Percentiles rank a stretch among this genome's conserved stretches.
Evolutionary conservation across 106 monocot genomes (phyloP).

Genomic region (Dendrobium huoshanense): DNA sequence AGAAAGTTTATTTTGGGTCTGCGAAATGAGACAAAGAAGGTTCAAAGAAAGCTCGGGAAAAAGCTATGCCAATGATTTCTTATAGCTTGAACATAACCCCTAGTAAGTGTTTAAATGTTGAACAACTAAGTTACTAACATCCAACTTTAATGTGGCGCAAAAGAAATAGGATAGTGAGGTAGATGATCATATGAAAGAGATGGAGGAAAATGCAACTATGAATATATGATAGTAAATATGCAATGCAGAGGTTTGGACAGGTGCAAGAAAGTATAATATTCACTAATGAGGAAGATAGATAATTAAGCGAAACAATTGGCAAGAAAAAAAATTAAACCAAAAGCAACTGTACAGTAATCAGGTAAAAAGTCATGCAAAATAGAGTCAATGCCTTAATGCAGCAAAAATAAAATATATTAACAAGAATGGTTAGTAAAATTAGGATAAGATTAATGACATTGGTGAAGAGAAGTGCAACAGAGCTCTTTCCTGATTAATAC

Average conservation of each 20-base stretch:
- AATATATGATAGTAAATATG: not conserved
- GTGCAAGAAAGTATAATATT: not conserved
- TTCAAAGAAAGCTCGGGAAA: not conserved
- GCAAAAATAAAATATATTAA: not conserved
- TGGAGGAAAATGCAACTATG: not conserved
- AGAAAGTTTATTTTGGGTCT: not conserved
- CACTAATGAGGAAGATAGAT: not conserved
- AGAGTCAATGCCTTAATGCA: not conserved
- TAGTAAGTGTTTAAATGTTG: not conserved
- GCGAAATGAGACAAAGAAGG: not conserved
- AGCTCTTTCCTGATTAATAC: constrained; percentile 21
- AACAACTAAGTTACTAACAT: not conserved
- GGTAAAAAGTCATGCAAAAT: not conserved
- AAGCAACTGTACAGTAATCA: not conserved
- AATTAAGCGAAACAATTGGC: not conserved
- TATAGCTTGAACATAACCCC: not conserved
- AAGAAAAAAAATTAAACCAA: not conserved
- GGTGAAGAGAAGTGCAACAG: not conserved
- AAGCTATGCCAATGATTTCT: not conserved
- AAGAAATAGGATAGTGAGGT: not conserved
- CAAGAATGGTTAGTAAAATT: not conserved
- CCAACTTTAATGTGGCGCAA: not conserved
- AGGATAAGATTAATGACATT: not conserved
- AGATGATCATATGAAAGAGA: not conserved
- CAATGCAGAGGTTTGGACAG: not conserved